These are phyloP conservation scores for Candida nitratophila DNA, from an alignment of 805 yeast species.

Conservation along the genomic window DNA sequence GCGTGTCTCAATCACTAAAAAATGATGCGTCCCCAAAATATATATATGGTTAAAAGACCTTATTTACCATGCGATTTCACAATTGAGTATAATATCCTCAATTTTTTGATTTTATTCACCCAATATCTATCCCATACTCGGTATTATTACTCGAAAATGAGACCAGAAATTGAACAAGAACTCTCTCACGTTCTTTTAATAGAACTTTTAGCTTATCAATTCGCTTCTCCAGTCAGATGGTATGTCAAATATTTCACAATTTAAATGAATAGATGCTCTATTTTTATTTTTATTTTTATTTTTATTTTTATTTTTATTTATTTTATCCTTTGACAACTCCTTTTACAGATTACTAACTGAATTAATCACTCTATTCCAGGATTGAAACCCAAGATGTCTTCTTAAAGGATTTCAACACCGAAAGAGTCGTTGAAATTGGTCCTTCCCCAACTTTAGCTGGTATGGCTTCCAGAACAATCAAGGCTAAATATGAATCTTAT, in stretches of 20 bases:
- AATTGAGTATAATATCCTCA: no score
- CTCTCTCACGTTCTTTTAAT: slow-evolving; percentile 90
- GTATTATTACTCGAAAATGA: slow-evolving; percentile 34
- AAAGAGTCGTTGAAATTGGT: slow-evolving; percentile 96
- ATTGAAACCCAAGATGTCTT: slow-evolving; percentile 99
- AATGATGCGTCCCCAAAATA: no score
- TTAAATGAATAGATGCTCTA: neutral
- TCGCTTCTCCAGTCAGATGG: slow-evolving; percentile 99
- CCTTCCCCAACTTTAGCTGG: slow-evolving; percentile 99
- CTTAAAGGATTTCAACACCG: slow-evolving; percentile 88
- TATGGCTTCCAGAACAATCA: slow-evolving; percentile 95
- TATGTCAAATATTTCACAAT: no score
- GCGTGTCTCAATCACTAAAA: neutral
- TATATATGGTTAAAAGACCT: no score
- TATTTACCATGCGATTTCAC: no score
- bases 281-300: neutral
- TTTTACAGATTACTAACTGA: neutral
- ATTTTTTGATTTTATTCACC: neutral
- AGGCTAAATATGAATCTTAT: slow-evolving; percentile 92
- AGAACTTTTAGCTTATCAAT: slow-evolving; percentile 95
- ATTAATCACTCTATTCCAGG: slow-evolving; percentile 15
- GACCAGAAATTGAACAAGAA: slow-evolving; percentile 96
- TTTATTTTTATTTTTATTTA: no score
- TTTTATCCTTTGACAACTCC: no score
- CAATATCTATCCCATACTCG: neutral